Conservation (phyloP, 2,329 filamentous ascomycete genomes). For the Trichophyton benhamiae region DNA sequence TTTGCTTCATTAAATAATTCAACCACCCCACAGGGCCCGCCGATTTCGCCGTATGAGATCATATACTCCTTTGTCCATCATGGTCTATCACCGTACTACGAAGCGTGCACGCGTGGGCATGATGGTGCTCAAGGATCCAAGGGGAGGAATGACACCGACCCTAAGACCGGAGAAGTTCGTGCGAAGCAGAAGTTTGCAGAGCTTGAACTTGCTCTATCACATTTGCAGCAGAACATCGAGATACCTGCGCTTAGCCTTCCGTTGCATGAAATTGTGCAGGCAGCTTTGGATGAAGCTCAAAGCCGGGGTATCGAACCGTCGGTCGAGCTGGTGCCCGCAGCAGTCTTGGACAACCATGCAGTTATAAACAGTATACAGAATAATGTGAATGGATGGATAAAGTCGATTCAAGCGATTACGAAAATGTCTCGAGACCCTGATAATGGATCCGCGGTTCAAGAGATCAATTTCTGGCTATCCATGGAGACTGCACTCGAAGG, state of each 20-base stretch:
- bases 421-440: conserved; percentile 79
- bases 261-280: conserved; percentile 79
- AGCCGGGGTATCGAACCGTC: conserved; percentile 55
- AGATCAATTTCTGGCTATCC: conserved; percentile 98
- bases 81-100: conserved; percentile 88
- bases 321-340: conserved; percentile 62
- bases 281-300: conserved; percentile 65
- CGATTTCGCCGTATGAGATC: conserved; percentile 77
- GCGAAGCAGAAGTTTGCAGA: conserved; percentile 96
- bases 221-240: conserved; percentile 94
- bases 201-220: conserved; percentile 75
- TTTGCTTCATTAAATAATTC: conserved; percentile 57
- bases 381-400: conserved; percentile 95
- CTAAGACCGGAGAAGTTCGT: conserved; percentile 89
- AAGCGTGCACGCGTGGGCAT: conserved; percentile 81
- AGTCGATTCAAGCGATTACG: conserved; percentile 92
- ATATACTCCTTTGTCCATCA: conserved; percentile 85
- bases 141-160: conserved; percentile 70
- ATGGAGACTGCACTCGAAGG: conserved; percentile 90
- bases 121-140: conserved; percentile 54
- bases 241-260: conserved; percentile 84
- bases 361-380: conserved; percentile 91
- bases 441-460: conserved; percentile 73
- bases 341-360: conserved; percentile 72
- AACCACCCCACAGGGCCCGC: conserved; percentile 56